These are phyloP conservation scores for Pythium graminicola DNA, from an alignment of 352 stramenopile genomes.

Conservation along the genomic window DNA sequence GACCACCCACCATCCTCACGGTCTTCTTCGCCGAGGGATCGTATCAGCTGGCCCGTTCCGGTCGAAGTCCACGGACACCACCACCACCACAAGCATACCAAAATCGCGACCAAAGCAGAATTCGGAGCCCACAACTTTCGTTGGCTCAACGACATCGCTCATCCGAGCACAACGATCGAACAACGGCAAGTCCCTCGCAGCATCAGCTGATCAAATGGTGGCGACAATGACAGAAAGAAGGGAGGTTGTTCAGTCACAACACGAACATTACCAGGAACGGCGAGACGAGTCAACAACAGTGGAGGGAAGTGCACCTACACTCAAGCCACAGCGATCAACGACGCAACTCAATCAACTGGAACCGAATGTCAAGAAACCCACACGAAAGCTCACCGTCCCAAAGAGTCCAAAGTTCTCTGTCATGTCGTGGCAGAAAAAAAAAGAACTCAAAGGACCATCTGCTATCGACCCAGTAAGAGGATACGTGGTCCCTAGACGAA, in stretches of 20 bases:
- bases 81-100: constrained; percentile 4
- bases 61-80: constrained; percentile 2
- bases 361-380: constrained; percentile 15
- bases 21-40: constrained; percentile 1
- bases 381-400: constrained; percentile 61
- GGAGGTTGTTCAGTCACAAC: neutral
- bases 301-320: neutral
- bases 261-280: constrained; percentile 1
- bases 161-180: constrained; percentile 51
- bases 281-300: constrained; percentile 9
- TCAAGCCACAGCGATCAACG: constrained; percentile 38
- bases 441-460: constrained; percentile 2
- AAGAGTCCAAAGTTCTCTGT: constrained; percentile 79
- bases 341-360: constrained; percentile 28
- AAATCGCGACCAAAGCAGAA: neutral
- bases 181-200: constrained; percentile 41
- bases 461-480: neutral
- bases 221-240: constrained; percentile 26
- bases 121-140: constrained; percentile 26
- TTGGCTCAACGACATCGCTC: constrained; percentile 58
- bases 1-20: neutral
- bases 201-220: constrained; percentile 42
- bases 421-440: constrained; percentile 84
- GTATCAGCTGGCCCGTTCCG: constrained; percentile 22
- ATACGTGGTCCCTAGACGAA: constrained; percentile 3